phyloP scores from a whole-genome alignment of 352 stramenopile genomes.

The Phytophthora melonis region DNA sequence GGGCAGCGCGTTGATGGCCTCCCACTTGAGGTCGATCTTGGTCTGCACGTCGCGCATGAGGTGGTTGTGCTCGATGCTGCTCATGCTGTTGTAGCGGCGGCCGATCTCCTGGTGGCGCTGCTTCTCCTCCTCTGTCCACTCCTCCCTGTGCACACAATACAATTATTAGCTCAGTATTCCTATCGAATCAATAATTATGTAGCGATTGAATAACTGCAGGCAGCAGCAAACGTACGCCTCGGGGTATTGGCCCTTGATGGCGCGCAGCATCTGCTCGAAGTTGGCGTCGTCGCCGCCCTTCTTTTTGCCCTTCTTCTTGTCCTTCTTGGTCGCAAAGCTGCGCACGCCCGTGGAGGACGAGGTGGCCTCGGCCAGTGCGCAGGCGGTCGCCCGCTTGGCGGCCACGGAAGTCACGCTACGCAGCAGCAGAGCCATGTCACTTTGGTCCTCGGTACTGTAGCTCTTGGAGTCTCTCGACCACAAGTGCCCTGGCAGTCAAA shows the following conservation, averaged over 20 bases:
- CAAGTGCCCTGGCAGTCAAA: constrained; percentile 18
- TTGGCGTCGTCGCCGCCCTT: constrained; percentile 68
- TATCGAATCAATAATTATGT: neutral
- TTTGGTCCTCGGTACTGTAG: constrained; percentile 6
- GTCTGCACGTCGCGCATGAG: constrained; percentile 90
- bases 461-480: constrained; percentile 37
- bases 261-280: constrained; percentile 89
- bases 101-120: constrained; percentile 83
- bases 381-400: constrained; percentile 33
- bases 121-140: constrained; percentile 86
- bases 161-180: constrained; percentile 1
- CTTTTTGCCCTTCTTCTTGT: constrained; percentile 70
- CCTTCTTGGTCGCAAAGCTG: constrained; percentile 62
- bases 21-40: constrained; percentile 94
- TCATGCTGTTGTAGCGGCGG: constrained; percentile 85
- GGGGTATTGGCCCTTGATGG: constrained; percentile 80
- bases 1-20: constrained; percentile 89
- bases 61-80: constrained; percentile 87
- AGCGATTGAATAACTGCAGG: neutral
- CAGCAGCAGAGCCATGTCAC: constrained; percentile 40
- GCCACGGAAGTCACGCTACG: constrained; percentile 39
- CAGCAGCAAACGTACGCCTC: constrained; percentile 61
- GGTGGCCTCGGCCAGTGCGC: constrained; percentile 21
- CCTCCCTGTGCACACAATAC: constrained; percentile 46
- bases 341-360: constrained; percentile 28